A percentile compares a stretch with the other conserved stretches of the same genome.
These are phyloP conservation scores for Rhizoclosmatium sp. DNA, from an alignment of 192 early-diverging fungal genomes.

Conservation along the genomic window DNA sequence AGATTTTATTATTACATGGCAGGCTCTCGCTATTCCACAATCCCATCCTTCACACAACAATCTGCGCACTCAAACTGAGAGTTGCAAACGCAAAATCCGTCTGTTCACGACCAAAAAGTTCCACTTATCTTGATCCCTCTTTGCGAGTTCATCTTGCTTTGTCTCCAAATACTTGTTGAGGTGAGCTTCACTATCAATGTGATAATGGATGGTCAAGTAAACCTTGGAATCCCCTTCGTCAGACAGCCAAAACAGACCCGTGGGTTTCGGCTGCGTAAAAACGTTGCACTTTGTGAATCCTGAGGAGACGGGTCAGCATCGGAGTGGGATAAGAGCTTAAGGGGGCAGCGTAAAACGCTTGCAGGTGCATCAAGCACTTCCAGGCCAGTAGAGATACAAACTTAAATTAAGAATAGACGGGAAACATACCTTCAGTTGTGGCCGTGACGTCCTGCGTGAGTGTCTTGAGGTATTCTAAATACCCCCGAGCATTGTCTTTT, in stretches of 20 bases:
- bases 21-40: too few species aligned
- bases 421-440: constrained; percentile 40
- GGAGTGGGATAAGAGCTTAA: too few species aligned
- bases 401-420: not conserved
- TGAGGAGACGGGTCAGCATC: not conserved
- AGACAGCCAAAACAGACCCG: constrained; percentile 54
- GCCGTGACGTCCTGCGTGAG: constrained; percentile 45
- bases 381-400: constrained; percentile 1
- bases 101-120: constrained; percentile 45
- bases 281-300: constrained; percentile 53
- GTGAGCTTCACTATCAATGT: constrained; percentile 48
- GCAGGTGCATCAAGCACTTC: not conserved
- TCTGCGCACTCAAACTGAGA: not conserved
- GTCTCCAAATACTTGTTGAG: constrained; percentile 47
- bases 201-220: constrained; percentile 57
- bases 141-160: constrained; percentile 44
- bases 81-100: constrained; percentile 46
- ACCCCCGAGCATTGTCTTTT: constrained; percentile 52
- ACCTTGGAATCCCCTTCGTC: constrained; percentile 57
- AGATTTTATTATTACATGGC: too few species aligned
- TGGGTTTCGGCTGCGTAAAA: constrained; percentile 56
- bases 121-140: constrained; percentile 42
- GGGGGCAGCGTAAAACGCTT: too few species aligned
- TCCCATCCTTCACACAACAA: too few species aligned
- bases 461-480: constrained; percentile 53